A percentile compares a stretch with the other conserved stretches of the same genome.
Conservation (phyloP, 176 grass and related monocot species). For the Musa schizocarpa region DNA sequence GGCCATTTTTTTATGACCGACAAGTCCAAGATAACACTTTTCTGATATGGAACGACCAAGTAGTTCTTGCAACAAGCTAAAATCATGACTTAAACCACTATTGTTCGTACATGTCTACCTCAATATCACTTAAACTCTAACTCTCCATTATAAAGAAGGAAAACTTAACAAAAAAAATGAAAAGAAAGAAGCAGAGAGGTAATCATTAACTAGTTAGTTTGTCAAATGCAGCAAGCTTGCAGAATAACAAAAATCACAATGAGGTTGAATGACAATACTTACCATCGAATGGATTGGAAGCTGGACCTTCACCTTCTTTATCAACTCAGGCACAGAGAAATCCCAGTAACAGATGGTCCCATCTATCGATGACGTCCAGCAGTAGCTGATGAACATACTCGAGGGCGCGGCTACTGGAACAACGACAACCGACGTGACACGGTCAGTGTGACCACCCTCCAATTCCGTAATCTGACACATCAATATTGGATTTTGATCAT, state of each 20-base stretch:
- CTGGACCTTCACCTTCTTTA: conserved; percentile 58
- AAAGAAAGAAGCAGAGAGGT: no score
- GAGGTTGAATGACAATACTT: not conserved
- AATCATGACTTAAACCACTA: no score
- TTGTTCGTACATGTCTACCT: no score
- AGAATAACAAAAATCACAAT: not conserved
- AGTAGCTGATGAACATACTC: conserved; percentile 48
- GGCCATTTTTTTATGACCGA: no score
- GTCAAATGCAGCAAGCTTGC: not conserved
- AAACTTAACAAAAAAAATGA: no score
- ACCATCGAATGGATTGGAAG: conserved; percentile 87
- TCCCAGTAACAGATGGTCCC: conserved; percentile 78
- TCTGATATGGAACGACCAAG: no score
- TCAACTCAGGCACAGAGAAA: conserved; percentile 33
- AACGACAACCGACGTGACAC: conserved; percentile 64
- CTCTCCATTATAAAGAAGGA: not conserved
- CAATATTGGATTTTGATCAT: conserved; percentile 2
- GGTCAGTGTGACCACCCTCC: conserved; percentile 71
- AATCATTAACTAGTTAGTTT: no score
- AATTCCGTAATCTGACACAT: conserved; percentile 56
- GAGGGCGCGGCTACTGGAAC: conserved; percentile 14
- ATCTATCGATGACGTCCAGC: conserved; percentile 77
- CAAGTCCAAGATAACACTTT: no score
- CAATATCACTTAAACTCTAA: conserved; percentile 6
- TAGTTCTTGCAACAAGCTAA: no score